Evolutionary conservation across 2,329 filamentous ascomycete species (phyloP).

Genomic region (Exophiala dermatitidis): DNA sequence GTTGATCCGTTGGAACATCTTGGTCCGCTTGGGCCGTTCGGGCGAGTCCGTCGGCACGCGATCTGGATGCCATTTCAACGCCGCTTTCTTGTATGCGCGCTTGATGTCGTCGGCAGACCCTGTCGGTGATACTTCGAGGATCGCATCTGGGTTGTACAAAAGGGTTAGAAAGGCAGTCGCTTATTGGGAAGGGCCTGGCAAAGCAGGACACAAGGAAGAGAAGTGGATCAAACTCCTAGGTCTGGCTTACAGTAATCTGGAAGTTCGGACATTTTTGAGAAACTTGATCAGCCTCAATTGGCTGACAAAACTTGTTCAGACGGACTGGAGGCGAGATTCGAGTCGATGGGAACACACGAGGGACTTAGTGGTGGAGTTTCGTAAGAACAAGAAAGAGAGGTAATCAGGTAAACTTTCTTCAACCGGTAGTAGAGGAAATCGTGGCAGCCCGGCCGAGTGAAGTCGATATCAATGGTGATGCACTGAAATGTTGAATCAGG

Average conservation of each 20-base stretch:
- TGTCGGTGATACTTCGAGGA: slow-evolving; percentile 64
- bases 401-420: too few relatives aligned
- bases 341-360: too few relatives aligned
- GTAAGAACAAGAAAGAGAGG: too few relatives aligned
- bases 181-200: not conserved
- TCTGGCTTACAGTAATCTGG: slow-evolving; percentile 25
- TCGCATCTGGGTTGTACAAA: slow-evolving; percentile 27
- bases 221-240: too few relatives aligned
- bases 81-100: slow-evolving; percentile 89
- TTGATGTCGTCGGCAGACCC: slow-evolving; percentile 79
- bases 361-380: too few relatives aligned
- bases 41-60: slow-evolving; percentile 77
- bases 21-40: slow-evolving; percentile 72
- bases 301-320: not conserved
- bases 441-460: too few relatives aligned
- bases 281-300: not conserved
- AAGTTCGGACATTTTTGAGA: slow-evolving; percentile 20
- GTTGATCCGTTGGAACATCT: slow-evolving; percentile 84
- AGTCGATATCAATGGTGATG: too few relatives aligned
- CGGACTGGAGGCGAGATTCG: not conserved
- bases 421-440: too few relatives aligned
- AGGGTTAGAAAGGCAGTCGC: not conserved
- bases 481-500: too few relatives aligned
- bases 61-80: slow-evolving; percentile 88
- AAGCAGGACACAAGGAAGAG: too few relatives aligned